Base-by-base conservation (phyloP, 169 alveolate species). In the Plasmodium cynomolgi region DNA sequence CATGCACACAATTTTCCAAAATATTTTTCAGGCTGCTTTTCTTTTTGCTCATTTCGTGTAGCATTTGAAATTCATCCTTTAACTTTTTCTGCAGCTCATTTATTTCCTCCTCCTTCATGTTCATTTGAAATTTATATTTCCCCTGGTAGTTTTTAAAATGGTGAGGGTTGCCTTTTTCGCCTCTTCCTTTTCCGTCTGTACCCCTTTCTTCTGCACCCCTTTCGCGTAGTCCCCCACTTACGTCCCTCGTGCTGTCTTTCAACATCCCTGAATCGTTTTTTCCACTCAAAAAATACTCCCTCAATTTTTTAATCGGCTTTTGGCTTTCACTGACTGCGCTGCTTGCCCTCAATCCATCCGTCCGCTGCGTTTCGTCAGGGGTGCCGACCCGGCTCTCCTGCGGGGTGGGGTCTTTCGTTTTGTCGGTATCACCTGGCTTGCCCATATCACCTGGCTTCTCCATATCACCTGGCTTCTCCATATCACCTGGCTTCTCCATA, bases 101-200 rank as follows among this genome's bases (percentile, higher is more conserved):
- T 77, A 88, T 17, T 88, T 88, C 94, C 41, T 50, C 47, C 33
- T 88, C 91, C 33, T 88, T 54, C 90, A 79, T 88, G 56, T 62
- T 68, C 83, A 62, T 80, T 37, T 88, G 82, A 41, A 58, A 80
- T 88, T 88, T 88, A 41, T 88, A 88, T 88, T 80, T 77, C 50
- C 73, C 88, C 50, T 71, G 81, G 20, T 58, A 23, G 39, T 56
- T 39, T 74, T 88, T 80, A 41, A 80, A 88, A 77, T 58, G 91
- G 72, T 54, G 72, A 23, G 26, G 15, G 81, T 77, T 34, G 50
- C 26, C 1, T 4, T 31, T 23, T 75, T 86, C 54, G 31, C 33
- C 47, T 17, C 31, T 54, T 44, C 29, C 34, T 17, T 23, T 80
- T 31, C 13, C 26, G 83, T 37, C 15, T 41, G 11, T 9, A 0